Evolutionary conservation across 768 basidiomycete genomes (phyloP).

Genomic region (Tulasnella sp.): DNA sequence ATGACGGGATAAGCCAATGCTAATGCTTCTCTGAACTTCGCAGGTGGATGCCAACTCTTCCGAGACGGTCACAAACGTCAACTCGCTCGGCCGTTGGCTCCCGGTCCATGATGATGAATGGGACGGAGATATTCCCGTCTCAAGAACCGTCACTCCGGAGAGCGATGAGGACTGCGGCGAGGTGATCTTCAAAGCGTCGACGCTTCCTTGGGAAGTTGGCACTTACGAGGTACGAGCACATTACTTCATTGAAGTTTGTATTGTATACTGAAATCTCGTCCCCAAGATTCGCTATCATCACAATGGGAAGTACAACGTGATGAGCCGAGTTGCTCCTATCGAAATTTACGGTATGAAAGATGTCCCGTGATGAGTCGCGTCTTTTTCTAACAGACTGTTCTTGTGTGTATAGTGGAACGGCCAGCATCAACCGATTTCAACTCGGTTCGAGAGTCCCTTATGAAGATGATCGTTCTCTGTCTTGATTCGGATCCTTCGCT

Average conservation of each 20-base stretch:
- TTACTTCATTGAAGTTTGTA: background rate
- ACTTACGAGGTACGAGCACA: slow-evolving; percentile 70
- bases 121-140: slow-evolving; percentile 72
- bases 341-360: slow-evolving; percentile 72
- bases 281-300: slow-evolving; percentile 79
- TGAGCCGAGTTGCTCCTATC: slow-evolving; percentile 72
- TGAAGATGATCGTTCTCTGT: slow-evolving; percentile 72
- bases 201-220: slow-evolving; percentile 77
- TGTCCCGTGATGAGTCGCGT: background rate
- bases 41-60: slow-evolving; percentile 84
- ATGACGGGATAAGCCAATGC: too few species aligned
- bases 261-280: background rate
- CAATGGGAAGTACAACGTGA: slow-evolving; percentile 94
- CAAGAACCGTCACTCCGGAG: slow-evolving; percentile 31
- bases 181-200: slow-evolving; percentile 64
- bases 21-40: background rate
- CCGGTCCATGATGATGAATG: slow-evolving; percentile 88
- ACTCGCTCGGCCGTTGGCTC: slow-evolving; percentile 84
- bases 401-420: slow-evolving; percentile 45
- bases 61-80: slow-evolving; percentile 67
- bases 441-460: slow-evolving; percentile 53
- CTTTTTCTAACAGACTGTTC: background rate
- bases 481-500: slow-evolving; percentile 78
- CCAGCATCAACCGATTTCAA: slow-evolving; percentile 51
- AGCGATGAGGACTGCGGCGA: slow-evolving; percentile 34